Evolutionary conservation across 1,284 basidiomycete species (phyloP).

Genomic region (Trametes hirsuta): DNA sequence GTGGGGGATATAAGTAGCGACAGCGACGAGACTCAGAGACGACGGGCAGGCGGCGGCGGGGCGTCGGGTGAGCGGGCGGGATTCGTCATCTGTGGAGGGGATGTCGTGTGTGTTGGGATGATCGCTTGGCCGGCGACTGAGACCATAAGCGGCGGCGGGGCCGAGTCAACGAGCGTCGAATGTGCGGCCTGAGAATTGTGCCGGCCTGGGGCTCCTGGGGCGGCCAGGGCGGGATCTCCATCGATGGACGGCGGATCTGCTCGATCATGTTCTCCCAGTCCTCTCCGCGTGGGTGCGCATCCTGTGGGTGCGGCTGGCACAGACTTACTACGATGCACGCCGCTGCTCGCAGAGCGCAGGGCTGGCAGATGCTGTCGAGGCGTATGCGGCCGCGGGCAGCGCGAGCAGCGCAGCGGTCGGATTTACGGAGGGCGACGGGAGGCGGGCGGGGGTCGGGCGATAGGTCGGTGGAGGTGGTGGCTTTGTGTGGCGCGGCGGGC

Average conservation of each 20-base stretch:
- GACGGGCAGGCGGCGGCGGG: not conserved
- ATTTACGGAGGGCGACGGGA: not conserved
- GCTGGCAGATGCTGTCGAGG: not conserved
- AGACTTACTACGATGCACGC: too few relatives aligned
- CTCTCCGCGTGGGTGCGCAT: not conserved
- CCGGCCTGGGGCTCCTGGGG: not conserved
- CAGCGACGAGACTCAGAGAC: not conserved
- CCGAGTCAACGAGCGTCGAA: not conserved
- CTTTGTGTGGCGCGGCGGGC: slow-evolving; percentile 1
- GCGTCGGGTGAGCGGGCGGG: not conserved
- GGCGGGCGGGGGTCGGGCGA: slow-evolving; percentile 1
- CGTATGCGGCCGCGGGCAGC: not conserved
- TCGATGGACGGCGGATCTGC: slow-evolving; percentile 10
- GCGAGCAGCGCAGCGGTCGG: not conserved
- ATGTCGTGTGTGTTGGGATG: slow-evolving; percentile 5
- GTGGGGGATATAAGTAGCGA: not conserved
- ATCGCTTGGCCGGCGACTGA: not conserved
- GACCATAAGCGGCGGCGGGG: not conserved
- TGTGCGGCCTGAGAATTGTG: slow-evolving; percentile 9
- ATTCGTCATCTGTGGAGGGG: slow-evolving; percentile 6
- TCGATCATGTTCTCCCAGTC: not conserved
- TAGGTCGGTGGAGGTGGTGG: not conserved
- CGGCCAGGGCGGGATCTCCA: slow-evolving; percentile 9
- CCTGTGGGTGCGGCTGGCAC: too few relatives aligned
- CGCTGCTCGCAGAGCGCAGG: too few relatives aligned